These are phyloP conservation scores for Debaryomyces psychrophilus DNA, from an alignment of 1,139 yeast genomes.

Conservation along the genomic window DNA sequence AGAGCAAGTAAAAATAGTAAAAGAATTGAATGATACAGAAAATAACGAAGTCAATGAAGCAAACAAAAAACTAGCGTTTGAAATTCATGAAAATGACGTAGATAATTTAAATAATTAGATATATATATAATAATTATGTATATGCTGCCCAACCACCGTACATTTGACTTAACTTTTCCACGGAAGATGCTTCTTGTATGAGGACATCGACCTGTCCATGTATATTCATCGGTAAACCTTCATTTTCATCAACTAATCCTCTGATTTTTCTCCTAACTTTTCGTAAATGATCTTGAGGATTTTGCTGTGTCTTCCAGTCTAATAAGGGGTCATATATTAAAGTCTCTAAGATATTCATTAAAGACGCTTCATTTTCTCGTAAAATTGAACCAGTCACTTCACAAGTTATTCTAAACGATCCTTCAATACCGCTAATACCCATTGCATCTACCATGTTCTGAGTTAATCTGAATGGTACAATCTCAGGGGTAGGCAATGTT, in stretches of 20 bases:
- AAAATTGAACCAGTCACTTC: constrained; percentile 80
- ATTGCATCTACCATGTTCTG: constrained; percentile 88
- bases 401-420: constrained; percentile 80
- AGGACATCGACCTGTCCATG: constrained; percentile 92
- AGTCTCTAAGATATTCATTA: constrained; percentile 91
- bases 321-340: constrained; percentile 90
- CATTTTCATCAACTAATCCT: constrained; percentile 76
- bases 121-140: constrained; percentile 21
- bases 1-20: not conserved
- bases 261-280: constrained; percentile 79
- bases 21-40: not conserved
- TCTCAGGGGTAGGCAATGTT: constrained; percentile 76
- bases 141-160: constrained; percentile 94
- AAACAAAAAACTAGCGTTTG: not conserved
- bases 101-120: constrained; percentile 1
- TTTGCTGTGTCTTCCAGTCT: constrained; percentile 58
- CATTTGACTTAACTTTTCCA: constrained; percentile 77
- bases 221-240: constrained; percentile 84
- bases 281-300: constrained; percentile 71
- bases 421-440: constrained; percentile 91
- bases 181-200: constrained; percentile 80
- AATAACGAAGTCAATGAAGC: not conserved
- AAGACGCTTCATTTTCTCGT: constrained; percentile 79
- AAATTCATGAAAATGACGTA: not conserved
- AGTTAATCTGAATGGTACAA: constrained; percentile 92